Evolutionary conservation across 179 eudicot genomes (phyloP).

Genomic region (Actinidia chinensis): DNA sequence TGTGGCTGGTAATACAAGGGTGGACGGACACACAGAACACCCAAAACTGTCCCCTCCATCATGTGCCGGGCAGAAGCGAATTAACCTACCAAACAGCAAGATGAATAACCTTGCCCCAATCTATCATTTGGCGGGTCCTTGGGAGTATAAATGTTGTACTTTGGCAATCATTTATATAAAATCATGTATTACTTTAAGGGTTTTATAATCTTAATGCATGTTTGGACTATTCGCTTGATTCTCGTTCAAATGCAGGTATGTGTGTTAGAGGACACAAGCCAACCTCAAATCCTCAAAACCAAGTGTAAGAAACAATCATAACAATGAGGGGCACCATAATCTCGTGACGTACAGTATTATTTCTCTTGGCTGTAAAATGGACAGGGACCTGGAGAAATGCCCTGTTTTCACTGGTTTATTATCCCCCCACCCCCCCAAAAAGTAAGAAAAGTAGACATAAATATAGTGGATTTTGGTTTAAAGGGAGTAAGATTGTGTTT

Average conservation of each 20-base stretch:
- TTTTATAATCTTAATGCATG: conserved; percentile 3
- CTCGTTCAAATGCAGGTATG: conserved; percentile 26
- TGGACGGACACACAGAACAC: conserved; percentile 36
- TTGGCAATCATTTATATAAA: background rate
- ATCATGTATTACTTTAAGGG: background rate
- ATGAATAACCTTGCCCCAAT: conserved; percentile 18
- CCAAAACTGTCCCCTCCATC: conserved; percentile 34
- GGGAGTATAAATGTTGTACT: conserved; percentile 9
- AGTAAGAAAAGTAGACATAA: conserved; percentile 6
- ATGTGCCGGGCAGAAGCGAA: conserved; percentile 40
- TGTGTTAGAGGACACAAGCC: conserved; percentile 18
- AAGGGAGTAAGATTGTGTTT: conserved; percentile 20
- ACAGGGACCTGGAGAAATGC: background rate
- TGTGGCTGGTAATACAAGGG: conserved; percentile 45
- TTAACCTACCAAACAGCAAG: conserved; percentile 4
- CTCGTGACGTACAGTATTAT: too few species aligned
- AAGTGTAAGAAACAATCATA: background rate
- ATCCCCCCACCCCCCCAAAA: too few species aligned
- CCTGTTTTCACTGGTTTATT: background rate
- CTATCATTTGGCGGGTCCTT: conserved; percentile 4
- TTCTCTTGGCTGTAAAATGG: background rate
- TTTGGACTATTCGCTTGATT: conserved; percentile 23
- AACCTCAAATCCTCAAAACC: conserved; percentile 17
- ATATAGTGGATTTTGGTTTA: background rate
- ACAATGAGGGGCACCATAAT: background rate